These are phyloP conservation scores for Zymoseptoria ardabiliae DNA, from an alignment of 2,329 filamentous ascomycete genomes.

Conservation along the genomic window DNA sequence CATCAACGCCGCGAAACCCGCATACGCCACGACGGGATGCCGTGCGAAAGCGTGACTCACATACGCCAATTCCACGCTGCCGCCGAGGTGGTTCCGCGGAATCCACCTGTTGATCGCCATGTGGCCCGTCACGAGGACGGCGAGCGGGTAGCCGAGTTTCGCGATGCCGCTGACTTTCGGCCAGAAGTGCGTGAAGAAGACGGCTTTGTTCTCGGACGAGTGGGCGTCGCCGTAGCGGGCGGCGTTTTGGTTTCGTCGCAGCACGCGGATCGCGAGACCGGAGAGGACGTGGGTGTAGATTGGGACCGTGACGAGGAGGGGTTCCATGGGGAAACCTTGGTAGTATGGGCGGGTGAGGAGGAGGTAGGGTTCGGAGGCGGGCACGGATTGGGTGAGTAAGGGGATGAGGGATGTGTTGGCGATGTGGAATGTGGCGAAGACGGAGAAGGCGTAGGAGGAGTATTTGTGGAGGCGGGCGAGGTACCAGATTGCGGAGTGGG, in stretches of 20 bases:
- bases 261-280: slow-evolving; percentile 67
- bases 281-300: slow-evolving; percentile 68
- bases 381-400: slow-evolving; percentile 62
- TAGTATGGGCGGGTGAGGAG: slow-evolving; percentile 89
- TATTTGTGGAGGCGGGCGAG: slow-evolving; percentile 74
- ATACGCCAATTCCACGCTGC: slow-evolving; percentile 76
- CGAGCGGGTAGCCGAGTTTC: slow-evolving; percentile 62
- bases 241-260: slow-evolving; percentile 64
- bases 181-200: slow-evolving; percentile 47
- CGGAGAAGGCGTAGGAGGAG: slow-evolving; percentile 74
- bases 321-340: slow-evolving; percentile 74
- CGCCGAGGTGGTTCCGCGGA: slow-evolving; percentile 64
- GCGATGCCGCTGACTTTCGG: slow-evolving; percentile 64
- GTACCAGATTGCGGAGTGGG: slow-evolving; percentile 69
- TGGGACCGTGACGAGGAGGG: slow-evolving; percentile 69
- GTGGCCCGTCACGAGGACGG: slow-evolving; percentile 62
- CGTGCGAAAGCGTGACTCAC: slow-evolving; percentile 77
- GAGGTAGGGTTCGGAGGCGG: slow-evolving; percentile 73
- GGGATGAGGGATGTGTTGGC: slow-evolving; percentile 77
- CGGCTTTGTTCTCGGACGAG: slow-evolving; percentile 37
- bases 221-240: slow-evolving; percentile 64
- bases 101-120: slow-evolving; percentile 67
- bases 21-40: slow-evolving; percentile 58
- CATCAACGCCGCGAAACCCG: slow-evolving; percentile 63
- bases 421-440: slow-evolving; percentile 71